Evolutionary conservation across 441 rosid species (phyloP), one percentile per base, ranked within the genome.

Genomic region (Gossypium davidsonii): DNA sequence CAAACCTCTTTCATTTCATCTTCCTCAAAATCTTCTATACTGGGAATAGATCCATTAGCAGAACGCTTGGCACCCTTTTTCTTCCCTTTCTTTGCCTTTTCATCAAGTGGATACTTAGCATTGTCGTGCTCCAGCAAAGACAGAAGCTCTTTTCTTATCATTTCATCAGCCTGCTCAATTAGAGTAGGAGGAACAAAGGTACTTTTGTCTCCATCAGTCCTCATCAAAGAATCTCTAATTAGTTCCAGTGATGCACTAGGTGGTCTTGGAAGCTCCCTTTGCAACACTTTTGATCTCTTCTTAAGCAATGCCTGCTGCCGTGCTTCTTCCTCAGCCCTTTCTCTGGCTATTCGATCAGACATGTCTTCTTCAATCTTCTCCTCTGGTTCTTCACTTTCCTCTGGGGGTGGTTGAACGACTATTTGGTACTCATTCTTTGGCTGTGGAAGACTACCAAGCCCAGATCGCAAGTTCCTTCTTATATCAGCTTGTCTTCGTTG

Each of bases 301-400:
- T 85, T 86, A 76, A 93, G 97, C 67, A 93, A 79, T 57, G 95
- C 98, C 73, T 83, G 91, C 60, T 67, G 90, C 28, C 92, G 85
- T 3, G 92, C 97, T 84, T 95, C 99, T 83, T 95, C 97, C 83
- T 86, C 96, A 44, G 98, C 97, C 84, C 78, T 91, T 80, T 90
- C 92, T 82, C 97, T 88, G 3, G 96, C 93, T 71, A 93, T 73
- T 78, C 88, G 83, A 81, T 93, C 98, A 53, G 98, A 95, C 99
- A 93, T 95, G 80, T 95, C 99, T 85, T 95, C 99, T 83, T 95
- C 99, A 64, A 91, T 90, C 84, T 89, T 95, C 82, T 86, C 96
- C 76, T 88, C 97, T 31, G 86, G 88, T 80, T 93, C 98, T 79
- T 93, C 98, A 63, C 62, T 79, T 20, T 89, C 97, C 79, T 93